Conservation (phyloP, 352 stramenopile genomes). For the Globisporangium nagaii region DNA sequence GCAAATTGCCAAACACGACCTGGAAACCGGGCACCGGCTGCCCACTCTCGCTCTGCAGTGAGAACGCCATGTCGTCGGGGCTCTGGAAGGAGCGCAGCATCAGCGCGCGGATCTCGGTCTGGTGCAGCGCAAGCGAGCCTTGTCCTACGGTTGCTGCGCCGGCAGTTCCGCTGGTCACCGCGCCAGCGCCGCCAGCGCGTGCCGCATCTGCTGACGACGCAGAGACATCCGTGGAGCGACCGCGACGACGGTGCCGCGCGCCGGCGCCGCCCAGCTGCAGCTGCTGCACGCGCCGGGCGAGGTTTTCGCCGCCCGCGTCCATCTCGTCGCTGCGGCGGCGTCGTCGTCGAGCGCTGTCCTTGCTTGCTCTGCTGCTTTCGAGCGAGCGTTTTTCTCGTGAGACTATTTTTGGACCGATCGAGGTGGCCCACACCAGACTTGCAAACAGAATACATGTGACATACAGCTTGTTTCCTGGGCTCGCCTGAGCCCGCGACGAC, state of each 20-base stretch:
- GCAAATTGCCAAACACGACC: slow-evolving; percentile 29
- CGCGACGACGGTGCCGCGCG: slow-evolving; percentile 11
- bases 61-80: slow-evolving; percentile 2
- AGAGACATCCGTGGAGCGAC: background rate
- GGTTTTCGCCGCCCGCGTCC: slow-evolving; percentile 13
- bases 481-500: background rate
- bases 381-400: background rate
- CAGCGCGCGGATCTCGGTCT: slow-evolving; percentile 17
- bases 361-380: too few species aligned
- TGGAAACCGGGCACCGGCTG: slow-evolving; percentile 44
- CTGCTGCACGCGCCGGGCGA: slow-evolving; percentile 25
- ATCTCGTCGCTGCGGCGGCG: too few species aligned
- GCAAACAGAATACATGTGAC: background rate
- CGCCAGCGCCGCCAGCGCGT: background rate
- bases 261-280: slow-evolving; percentile 30
- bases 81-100: slow-evolving; percentile 35
- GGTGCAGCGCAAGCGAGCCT: background rate
- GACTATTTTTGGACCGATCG: background rate
- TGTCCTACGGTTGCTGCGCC: background rate
- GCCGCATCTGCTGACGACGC: background rate
- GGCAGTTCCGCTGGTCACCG: background rate
- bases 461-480: background rate
- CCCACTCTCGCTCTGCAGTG: slow-evolving; percentile 7
- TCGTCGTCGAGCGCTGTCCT: too few species aligned
- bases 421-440: background rate